Base-by-base conservation (phyloP, 306 rosid genomes). In the Purshia tridentata region DNA sequence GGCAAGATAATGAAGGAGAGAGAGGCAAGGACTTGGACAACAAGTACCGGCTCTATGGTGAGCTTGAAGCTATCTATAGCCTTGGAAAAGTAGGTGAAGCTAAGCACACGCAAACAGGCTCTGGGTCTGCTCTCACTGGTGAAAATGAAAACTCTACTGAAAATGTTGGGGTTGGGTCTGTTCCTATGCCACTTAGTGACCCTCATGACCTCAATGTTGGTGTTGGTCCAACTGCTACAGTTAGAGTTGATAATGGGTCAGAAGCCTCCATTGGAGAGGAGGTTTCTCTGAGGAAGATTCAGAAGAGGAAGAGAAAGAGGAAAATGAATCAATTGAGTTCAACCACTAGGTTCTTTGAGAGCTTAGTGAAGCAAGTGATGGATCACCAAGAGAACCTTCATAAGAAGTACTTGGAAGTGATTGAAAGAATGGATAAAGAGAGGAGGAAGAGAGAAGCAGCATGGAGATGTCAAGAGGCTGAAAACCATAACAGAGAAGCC, bases 311-410 rank as follows among this genome's bases (percentile, higher is more conserved):
- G 69, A 65, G 63, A 9, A 78, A 39, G 68, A 72, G 62, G 59
- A 65, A 11, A 5, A 18, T 5, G 62, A 57, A 65, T 18, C 14
- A 54, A 40, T 4, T 65, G 37, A 65, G 73, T 19, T 78, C 62
- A 14, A 58, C 54, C 41, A 48, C 64, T 16, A 41, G 69, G 4
- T 78, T 78, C 52, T 48, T 78, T 11, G 78, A 78, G 56, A 42
- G 56, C 56, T 49, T 78, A 52, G 82, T 72, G 54, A 60, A 65
- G 78, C 67, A 60, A 40, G 74, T 78, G 13, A 51, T 78, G 77
- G 37, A 54, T 59, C 82, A 78, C 69, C 82, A 78, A 19, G 82
- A 66, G 37, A 47, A 40, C 52, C 74, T 78, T 29, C 78, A 78
- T 18, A 58, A 52, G 19, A 78, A 41, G 18, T 72, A 65, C 44